Conservation (phyloP, 441 rosid genomes). For the Eruca vesicaria region DNA sequence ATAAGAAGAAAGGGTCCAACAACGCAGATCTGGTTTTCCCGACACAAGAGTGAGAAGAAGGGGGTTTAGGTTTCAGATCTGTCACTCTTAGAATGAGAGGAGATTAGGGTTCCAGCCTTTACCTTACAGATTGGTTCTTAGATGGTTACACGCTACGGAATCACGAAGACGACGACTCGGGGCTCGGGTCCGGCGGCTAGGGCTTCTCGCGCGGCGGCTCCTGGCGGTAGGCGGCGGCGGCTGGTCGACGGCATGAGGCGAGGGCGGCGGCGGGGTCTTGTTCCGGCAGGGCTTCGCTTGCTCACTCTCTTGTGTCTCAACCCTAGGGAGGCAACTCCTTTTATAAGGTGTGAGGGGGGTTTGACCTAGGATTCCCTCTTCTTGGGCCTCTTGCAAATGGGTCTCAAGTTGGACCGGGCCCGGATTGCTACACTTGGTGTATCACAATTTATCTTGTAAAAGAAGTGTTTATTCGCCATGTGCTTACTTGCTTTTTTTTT, state of each 20-base stretch:
- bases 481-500: constrained; percentile 20
- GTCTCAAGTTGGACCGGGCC: neutral
- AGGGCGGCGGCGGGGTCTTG: neutral
- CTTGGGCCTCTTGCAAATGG: neutral
- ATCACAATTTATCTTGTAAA: no score
- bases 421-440: neutral
- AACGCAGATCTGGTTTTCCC: no score
- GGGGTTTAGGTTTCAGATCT: no score
- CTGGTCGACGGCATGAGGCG: neutral
- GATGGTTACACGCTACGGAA: neutral
- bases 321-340: neutral
- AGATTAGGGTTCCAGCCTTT: no score
- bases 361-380: neutral
- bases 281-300: neutral
- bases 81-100: no score
- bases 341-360: neutral
- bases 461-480: constrained; percentile 1
- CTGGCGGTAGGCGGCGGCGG: neutral
- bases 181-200: neutral
- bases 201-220: neutral
- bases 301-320: neutral
- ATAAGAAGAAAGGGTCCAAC: no score
- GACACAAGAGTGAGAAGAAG: no score
- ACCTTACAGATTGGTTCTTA: neutral
- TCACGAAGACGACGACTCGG: neutral